Percentiles rank a stretch among this genome's conserved stretches.
Evolutionary conservation across 805 yeast species (phyloP).

Genomic region (Barnettozyma siamensis): DNA sequence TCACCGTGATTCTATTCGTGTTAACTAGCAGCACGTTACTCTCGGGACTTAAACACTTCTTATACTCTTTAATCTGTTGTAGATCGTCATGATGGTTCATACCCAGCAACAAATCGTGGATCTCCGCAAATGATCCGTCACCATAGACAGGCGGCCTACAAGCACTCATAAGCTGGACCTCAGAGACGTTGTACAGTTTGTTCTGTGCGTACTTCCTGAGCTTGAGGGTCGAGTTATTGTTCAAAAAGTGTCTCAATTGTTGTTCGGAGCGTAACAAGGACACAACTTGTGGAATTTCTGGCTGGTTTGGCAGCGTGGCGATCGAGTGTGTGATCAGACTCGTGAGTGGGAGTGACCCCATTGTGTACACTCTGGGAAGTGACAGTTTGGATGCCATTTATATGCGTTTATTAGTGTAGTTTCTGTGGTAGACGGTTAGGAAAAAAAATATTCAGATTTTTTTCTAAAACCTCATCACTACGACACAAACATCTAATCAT

Average conservation of each 20-base stretch:
- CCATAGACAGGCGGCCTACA: slow-evolving; percentile 22
- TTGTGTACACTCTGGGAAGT: slow-evolving; percentile 32
- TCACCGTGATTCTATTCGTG: slow-evolving; percentile 65
- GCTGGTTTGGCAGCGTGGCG: slow-evolving; percentile 33
- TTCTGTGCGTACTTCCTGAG: slow-evolving; percentile 10
- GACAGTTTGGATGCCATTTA: not conserved
- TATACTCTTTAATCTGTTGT: slow-evolving; percentile 15
- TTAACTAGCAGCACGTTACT: slow-evolving; percentile 57
- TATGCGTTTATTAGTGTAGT: too few relatives aligned
- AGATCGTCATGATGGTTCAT: slow-evolving; percentile 13
- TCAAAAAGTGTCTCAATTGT: slow-evolving; percentile 36
- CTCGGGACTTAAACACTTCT: slow-evolving; percentile 25
- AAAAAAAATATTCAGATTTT: not conserved
- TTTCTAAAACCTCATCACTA: too few relatives aligned
- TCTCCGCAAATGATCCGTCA: slow-evolving; percentile 16
- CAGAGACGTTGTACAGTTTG: slow-evolving; percentile 5
- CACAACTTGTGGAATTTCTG: slow-evolving; percentile 34
- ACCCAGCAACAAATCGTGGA: slow-evolving; percentile 18
- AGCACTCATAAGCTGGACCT: slow-evolving; percentile 19
- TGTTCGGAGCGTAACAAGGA: slow-evolving; percentile 38
- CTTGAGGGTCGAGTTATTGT: slow-evolving; percentile 34
- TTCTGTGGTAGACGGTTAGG: too few relatives aligned
- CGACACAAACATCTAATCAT: not conserved
- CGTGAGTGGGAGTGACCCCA: slow-evolving; percentile 42
- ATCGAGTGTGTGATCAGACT: slow-evolving; percentile 34